Evolutionary conservation across 306 rosid genomes (phyloP).

Genomic region (Malus orientalis): DNA sequence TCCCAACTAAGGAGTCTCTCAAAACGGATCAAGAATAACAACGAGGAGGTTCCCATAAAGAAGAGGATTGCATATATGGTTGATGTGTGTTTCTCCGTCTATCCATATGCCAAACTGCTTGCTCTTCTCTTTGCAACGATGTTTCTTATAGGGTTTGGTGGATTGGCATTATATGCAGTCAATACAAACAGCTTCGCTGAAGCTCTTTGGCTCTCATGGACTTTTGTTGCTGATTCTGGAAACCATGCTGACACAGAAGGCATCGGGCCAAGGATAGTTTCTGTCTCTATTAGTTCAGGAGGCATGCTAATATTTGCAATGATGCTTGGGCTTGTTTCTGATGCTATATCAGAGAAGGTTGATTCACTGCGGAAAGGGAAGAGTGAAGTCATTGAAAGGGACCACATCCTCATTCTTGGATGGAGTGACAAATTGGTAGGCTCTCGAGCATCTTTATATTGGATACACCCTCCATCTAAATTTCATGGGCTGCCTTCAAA

Average conservation of each 20-base stretch:
- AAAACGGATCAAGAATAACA: constrained; percentile 45
- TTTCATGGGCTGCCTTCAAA: not conserved
- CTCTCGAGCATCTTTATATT: constrained; percentile 6
- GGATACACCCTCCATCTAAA: not conserved
- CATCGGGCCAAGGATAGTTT: constrained; percentile 89
- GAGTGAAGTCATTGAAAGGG: constrained; percentile 92
- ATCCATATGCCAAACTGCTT: constrained; percentile 90
- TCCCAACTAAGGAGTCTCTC: constrained; percentile 50
- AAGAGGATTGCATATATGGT: constrained; percentile 88
- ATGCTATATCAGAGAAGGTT: constrained; percentile 95
- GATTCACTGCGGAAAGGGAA: constrained; percentile 96
- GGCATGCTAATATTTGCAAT: constrained; percentile 98
- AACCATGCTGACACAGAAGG: constrained; percentile 96
- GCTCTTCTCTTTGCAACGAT: constrained; percentile 93
- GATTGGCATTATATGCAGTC: constrained; percentile 86
- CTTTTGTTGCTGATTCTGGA: constrained; percentile 92
- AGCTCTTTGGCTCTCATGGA: constrained; percentile 99
- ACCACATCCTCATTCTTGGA: constrained; percentile 94
- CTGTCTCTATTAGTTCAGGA: constrained; percentile 93
- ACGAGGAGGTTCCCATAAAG: constrained; percentile 81
- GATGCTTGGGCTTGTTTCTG: constrained; percentile 98
- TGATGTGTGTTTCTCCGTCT: constrained; percentile 87
- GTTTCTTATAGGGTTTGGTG: constrained; percentile 89
- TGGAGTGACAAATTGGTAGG: constrained; percentile 97
- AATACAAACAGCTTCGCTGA: constrained; percentile 80